Evolutionary conservation across 306 rosid genomes (phyloP).

Genomic region (Acacia crassicarpa): DNA sequence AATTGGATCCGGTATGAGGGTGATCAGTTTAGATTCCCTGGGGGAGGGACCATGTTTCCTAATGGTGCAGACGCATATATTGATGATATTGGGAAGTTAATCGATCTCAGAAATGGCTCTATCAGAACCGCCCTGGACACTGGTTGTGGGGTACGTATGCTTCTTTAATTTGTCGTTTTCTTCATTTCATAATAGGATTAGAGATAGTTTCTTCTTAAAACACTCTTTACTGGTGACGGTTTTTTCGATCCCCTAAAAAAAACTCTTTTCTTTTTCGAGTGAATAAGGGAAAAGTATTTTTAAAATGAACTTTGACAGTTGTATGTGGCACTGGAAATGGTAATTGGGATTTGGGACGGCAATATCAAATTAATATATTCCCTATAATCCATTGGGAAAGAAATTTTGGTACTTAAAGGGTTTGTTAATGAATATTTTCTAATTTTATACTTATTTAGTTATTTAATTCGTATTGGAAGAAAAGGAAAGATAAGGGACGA

Average conservation of each 20-base stretch:
- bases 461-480: too few species aligned
- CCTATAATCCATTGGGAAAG: too few species aligned
- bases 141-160: constrained; percentile 74
- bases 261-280: not conserved
- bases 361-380: not conserved
- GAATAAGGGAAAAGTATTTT: not conserved
- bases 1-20: constrained; percentile 81
- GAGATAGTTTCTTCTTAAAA: not conserved
- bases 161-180: not conserved
- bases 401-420: too few species aligned
- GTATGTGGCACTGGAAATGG: not conserved
- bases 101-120: constrained; percentile 57
- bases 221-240: not conserved
- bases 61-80: constrained; percentile 85
- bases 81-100: constrained; percentile 60
- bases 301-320: not conserved
- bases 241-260: not conserved
- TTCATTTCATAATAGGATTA: not conserved
- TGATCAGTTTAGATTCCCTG: constrained; percentile 67
- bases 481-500: too few species aligned
- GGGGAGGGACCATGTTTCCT: constrained; percentile 93
- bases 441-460: too few species aligned
- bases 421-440: too few species aligned
- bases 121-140: constrained; percentile 90
- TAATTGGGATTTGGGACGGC: not conserved